Evolutionary conservation across 441 rosid genomes (phyloP).

Genomic region (Metrosideros polymorpha): DNA sequence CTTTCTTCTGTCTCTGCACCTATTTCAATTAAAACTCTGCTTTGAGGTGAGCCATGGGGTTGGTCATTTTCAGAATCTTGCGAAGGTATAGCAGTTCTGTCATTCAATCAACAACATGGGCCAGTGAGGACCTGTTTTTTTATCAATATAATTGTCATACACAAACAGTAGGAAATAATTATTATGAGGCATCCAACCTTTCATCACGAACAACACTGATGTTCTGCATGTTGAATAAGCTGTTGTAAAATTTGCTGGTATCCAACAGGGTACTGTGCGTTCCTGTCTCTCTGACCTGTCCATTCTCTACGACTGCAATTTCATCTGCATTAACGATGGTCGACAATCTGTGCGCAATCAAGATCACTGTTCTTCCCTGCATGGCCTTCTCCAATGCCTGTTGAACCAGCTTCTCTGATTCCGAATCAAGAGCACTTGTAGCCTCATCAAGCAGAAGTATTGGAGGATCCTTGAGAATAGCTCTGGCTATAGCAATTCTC

Average conservation of each 20-base stretch:
- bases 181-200: slow-evolving; percentile 24
- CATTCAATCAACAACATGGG: not conserved
- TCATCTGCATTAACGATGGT: slow-evolving; percentile 52
- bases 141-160: not conserved
- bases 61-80: slow-evolving; percentile 9
- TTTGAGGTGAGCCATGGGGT: slow-evolving; percentile 3
- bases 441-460: slow-evolving; percentile 66
- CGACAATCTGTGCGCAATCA: slow-evolving; percentile 60
- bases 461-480: slow-evolving; percentile 55
- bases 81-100: slow-evolving; percentile 8
- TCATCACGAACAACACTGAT: slow-evolving; percentile 14
- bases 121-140: not conserved
- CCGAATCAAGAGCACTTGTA: slow-evolving; percentile 66
- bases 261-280: slow-evolving; percentile 43
- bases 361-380: slow-evolving; percentile 51
- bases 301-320: slow-evolving; percentile 48
- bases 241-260: slow-evolving; percentile 32
- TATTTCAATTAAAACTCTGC: slow-evolving; percentile 3
- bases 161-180: not conserved
- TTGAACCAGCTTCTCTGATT: slow-evolving; percentile 57
- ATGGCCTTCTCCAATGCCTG: slow-evolving; percentile 54
- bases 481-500: slow-evolving; percentile 61
- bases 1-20: not conserved
- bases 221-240: slow-evolving; percentile 40
- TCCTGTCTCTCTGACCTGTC: slow-evolving; percentile 47